Percentiles rank a stretch among this genome's conserved stretches.
Conservation (phyloP, 2,329 filamentous ascomycete genomes). For the Trichothecium sympodiale region DNA sequence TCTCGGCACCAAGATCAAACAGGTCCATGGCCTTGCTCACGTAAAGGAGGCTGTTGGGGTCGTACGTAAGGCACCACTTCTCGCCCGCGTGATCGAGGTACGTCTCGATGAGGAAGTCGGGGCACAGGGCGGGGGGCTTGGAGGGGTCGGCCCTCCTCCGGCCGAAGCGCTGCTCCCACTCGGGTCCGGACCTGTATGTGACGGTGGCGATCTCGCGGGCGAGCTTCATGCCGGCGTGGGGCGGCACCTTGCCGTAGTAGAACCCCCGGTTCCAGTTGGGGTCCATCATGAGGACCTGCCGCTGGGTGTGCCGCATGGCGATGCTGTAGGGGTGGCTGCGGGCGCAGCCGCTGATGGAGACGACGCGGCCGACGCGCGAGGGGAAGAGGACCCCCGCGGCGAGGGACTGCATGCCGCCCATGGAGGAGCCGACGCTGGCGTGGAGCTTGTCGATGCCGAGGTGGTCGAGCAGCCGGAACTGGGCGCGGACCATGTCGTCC, state of each 20-base stretch:
- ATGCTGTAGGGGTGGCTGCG: slow-evolving; percentile 95
- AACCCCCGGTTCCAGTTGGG: slow-evolving; percentile 93
- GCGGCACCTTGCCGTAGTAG: slow-evolving; percentile 81
- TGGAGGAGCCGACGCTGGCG: slow-evolving; percentile 88
- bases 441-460: slow-evolving; percentile 71
- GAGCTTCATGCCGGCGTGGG: slow-evolving; percentile 95
- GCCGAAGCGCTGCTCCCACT: slow-evolving; percentile 95
- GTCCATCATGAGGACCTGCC: slow-evolving; percentile 98
- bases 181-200: slow-evolving; percentile 89
- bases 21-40: slow-evolving; percentile 98
- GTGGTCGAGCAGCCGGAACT: slow-evolving; percentile 77
- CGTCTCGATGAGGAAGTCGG: slow-evolving; percentile 95
- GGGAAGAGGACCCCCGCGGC: slow-evolving; percentile 79
- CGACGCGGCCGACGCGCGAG: slow-evolving; percentile 68
- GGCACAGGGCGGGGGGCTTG: slow-evolving; percentile 86
- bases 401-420: slow-evolving; percentile 97
- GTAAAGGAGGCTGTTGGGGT: slow-evolving; percentile 89
- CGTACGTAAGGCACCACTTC: slow-evolving; percentile 95
- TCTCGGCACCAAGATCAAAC: slow-evolving; percentile 73
- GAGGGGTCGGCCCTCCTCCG: slow-evolving; percentile 74
- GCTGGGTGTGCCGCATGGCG: slow-evolving; percentile 94
- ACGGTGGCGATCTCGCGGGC: slow-evolving; percentile 95
- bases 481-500: slow-evolving; percentile 94
- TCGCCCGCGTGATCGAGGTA: slow-evolving; percentile 97
- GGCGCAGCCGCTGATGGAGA: slow-evolving; percentile 87